Base-by-base conservation (phyloP, 345 rosid species). In the Salix brachista region DNA sequence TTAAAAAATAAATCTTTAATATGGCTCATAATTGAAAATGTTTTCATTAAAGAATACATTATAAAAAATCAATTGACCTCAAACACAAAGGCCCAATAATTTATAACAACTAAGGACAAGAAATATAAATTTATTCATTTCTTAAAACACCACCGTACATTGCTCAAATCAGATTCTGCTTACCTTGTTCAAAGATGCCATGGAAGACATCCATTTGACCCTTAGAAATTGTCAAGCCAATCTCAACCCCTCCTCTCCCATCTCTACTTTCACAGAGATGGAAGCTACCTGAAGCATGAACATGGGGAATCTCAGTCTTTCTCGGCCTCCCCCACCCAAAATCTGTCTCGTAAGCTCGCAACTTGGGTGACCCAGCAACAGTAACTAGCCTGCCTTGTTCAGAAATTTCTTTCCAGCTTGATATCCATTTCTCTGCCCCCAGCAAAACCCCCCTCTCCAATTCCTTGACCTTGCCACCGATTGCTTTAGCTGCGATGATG, bases 261-360 rank as follows among this genome's bases (percentile, higher is more conserved):
- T 83, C 78, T 70, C 78, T 64, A 3, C 81, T 60, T 52, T 82
- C 83, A 0, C 28, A 61, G 10, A 84, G 4, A 11, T 75, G 65
- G 16, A 88, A 37, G 1, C 79, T 65, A 2, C 74, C 72, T 2
- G 30, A 37, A 4, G n/a, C 61, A 58, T 86, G 86, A 1, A 83
- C 73, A 1, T 86, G 83, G 41, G 75, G 81, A 21, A 73, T 23
- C 70, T 79, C 82, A 16, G 67, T 70, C 76, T 80, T 87, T 44
- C 13, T 78, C 1, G 83, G 86, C 74, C 71, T 85, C 1, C 90
- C 90, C 90, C 88, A 85, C 7, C 85, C 87, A 25, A 87, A 87
- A 75, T 87, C 85, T 4, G 75, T 58, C 2, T 76, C 86, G 5
- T 84, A 87, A 10, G 70, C 79, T 4, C 72, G 36, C 2, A 76